phyloP scores from a whole-genome alignment of 495 filamentous ascomycete genomes.

The Cercophora samala region DNA sequence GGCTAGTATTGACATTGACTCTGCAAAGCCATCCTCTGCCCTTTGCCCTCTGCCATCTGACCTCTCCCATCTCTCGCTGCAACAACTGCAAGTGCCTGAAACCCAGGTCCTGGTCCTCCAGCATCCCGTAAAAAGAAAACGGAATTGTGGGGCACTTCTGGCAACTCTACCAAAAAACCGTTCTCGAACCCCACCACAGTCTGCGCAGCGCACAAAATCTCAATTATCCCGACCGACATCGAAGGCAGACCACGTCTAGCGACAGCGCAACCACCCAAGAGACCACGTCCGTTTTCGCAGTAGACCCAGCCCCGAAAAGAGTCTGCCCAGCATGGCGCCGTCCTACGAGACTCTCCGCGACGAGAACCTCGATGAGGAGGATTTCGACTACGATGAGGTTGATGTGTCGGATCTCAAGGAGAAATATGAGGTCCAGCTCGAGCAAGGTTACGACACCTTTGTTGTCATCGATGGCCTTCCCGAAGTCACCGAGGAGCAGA shows the following conservation, averaged over 20 bases:
- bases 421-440: slow-evolving; percentile 90
- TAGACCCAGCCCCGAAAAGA: slow-evolving; percentile 11
- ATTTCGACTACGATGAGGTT: slow-evolving; percentile 87
- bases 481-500: slow-evolving; percentile 74
- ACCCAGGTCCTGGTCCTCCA: too few species aligned
- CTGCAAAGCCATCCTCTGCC: too few species aligned
- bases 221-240: slow-evolving; percentile 30
- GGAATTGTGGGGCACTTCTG: slow-evolving; percentile 33
- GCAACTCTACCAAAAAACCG: slow-evolving; percentile 19
- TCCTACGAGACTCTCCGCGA: slow-evolving; percentile 57
- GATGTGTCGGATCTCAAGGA: slow-evolving; percentile 91
- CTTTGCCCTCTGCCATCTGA: too few species aligned
- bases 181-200: slow-evolving; percentile 35
- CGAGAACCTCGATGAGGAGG: slow-evolving; percentile 78
- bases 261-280: slow-evolving; percentile 22
- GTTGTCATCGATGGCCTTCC: slow-evolving; percentile 93
- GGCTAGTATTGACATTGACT: background rate
- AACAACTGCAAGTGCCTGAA: too few species aligned
- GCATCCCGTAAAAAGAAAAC: too few species aligned
- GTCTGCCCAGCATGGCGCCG: slow-evolving; percentile 53
- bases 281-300: slow-evolving; percentile 14
- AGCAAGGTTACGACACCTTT: slow-evolving; percentile 93
- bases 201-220: slow-evolving; percentile 37
- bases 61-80: background rate
- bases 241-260: slow-evolving; percentile 18